phyloP scores from a whole-genome alignment of 306 rosid genomes.

The Prunus dulcis region DNA sequence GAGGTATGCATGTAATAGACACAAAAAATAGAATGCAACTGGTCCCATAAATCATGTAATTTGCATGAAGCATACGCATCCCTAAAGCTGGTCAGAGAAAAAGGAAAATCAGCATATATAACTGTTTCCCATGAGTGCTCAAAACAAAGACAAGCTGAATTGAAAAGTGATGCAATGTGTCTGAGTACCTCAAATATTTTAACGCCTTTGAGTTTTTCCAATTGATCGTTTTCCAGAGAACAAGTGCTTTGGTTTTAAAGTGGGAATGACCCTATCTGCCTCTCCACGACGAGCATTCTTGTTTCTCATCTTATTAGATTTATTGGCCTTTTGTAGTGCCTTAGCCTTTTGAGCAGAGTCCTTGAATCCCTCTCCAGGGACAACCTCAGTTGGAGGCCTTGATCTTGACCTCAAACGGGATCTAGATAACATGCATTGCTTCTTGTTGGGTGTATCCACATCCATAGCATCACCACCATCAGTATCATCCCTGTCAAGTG shows the following conservation, averaged over 20 bases:
- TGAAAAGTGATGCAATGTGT: not conserved
- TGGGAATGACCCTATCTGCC: conserved; percentile 88
- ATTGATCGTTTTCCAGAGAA: conserved; percentile 71
- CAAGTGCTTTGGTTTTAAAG: conserved; percentile 72
- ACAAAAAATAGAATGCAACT: not conserved
- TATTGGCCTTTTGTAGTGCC: conserved; percentile 64
- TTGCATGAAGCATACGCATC: not conserved
- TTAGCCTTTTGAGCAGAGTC: conserved; percentile 68
- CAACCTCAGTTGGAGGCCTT: conserved; percentile 62
- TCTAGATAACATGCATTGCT: conserved; percentile 46
- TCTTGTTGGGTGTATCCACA: conserved; percentile 62
- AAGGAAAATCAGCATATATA: not conserved
- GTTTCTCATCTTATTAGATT: conserved; percentile 65
- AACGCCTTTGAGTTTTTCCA: conserved; percentile 80
- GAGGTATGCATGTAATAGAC: not conserved
- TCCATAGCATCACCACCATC: conserved; percentile 54
- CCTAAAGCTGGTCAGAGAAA: not conserved
- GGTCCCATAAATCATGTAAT: not conserved
- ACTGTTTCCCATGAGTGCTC: not conserved
- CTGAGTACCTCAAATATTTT: conserved; percentile 30
- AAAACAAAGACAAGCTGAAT: not conserved
- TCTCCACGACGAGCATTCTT: conserved; percentile 84
- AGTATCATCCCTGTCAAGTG: conserved; percentile 39
- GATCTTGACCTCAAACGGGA: conserved; percentile 56
- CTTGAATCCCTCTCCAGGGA: conserved; percentile 82